Evolutionary conservation across 208 protist genomes (phyloP), one percentile per base, ranked within the genome.

Genomic region (Leishmania martiniquensis): DNA sequence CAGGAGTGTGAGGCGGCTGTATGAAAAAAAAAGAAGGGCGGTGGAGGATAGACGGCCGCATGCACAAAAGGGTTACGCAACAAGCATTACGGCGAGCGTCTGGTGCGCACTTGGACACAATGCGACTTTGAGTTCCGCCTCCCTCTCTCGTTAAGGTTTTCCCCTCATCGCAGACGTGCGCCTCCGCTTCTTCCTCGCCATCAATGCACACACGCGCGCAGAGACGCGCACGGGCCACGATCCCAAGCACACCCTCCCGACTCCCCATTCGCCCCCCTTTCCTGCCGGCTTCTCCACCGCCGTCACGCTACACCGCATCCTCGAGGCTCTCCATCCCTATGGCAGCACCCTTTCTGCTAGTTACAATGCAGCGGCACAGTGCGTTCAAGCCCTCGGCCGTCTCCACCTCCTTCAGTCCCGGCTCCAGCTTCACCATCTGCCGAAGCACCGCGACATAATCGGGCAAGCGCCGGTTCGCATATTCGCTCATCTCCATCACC

Each of bases 401-500:
- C 65, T 90, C 87, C 34, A 91, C 85, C 22, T 82, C 74, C 39
- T 76, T 83, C 75, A 95, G 78, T 22, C 68, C 69, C 15, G 87
- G 87, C 49, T 89, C 75, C 78, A 83, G 65, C 34, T 84, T 54
- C 34, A 81, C 84, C 74, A 89, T 76, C 22, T 51, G 62, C 29
- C 76, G 70, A 69, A 93, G 76, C 60, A 82, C 73, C 10, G 74
- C 69, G 32, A 85, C 85, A 37, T 91, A 81, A 10, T 70, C 67
- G 15, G 71, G 76, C 73, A 95, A 95, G 29, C 91, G 87, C 9
- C 74, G 44, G 66, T 93, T 93, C 9, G 91, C 89, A 72, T 89
- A 91, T 29, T 49, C 60, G 79, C 86, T 91, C 89, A 95, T 91
- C 75, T 89, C 84, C 42, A 86, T 80, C 51, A 93, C 85, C 73